Percentiles rank a stretch among this genome's conserved stretches.
phyloP scores from a whole-genome alignment of 2,329 filamentous ascomycete species.

The Aureobasidium sp. region DNA sequence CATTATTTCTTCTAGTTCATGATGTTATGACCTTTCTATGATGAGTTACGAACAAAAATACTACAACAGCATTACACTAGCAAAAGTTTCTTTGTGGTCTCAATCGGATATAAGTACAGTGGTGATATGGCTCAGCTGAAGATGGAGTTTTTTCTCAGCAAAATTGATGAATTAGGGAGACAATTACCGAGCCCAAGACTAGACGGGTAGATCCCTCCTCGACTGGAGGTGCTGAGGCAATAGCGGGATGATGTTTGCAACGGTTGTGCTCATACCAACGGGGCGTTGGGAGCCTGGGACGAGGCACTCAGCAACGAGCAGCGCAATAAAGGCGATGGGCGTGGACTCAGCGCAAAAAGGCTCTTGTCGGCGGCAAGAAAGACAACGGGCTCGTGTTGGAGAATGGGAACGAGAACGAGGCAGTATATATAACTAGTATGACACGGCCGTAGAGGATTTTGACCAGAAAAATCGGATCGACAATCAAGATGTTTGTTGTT shows the following conservation, averaged over 20 bases:
- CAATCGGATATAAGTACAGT: not conserved
- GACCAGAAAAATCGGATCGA: not conserved
- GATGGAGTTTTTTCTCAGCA: not conserved
- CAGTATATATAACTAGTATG: not conserved
- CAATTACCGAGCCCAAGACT: not conserved
- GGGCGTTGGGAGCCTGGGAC: not conserved
- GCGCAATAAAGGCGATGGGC: not conserved
- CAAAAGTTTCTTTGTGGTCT: not conserved
- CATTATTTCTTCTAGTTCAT: not conserved
- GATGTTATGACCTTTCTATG: not conserved
- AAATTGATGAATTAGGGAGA: not conserved
- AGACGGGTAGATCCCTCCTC: not conserved
- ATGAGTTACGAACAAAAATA: not conserved
- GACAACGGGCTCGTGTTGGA: not conserved
- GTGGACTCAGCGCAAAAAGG: not conserved
- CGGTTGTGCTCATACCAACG: not conserved
- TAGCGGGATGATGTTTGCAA: not conserved
- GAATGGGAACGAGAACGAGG: not conserved
- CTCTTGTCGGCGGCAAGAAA: not conserved
- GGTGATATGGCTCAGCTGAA: not conserved
- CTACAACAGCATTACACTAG: not conserved
- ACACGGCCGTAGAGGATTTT: conserved; percentile 3
- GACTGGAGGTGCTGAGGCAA: not conserved
- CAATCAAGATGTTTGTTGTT: not conserved
- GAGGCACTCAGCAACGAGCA: not conserved